phyloP scores from a whole-genome alignment of 1,284 basidiomycete species.

The Cutaneotrichosporon arboriforme region DNA sequence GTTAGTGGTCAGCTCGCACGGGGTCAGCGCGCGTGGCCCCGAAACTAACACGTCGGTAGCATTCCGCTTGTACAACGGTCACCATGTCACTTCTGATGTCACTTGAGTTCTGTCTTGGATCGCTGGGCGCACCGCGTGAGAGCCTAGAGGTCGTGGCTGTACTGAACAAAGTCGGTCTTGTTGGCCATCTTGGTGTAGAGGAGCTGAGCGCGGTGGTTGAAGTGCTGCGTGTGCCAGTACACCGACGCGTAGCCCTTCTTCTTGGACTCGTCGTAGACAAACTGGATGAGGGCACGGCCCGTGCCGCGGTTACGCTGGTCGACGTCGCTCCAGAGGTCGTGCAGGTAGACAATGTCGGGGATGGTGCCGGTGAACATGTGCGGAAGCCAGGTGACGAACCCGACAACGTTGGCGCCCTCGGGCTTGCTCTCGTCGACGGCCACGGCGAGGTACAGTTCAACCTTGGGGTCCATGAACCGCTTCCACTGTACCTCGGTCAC shows the following conservation, averaged over 20 bases:
- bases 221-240: constrained; percentile 23
- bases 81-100: too few species aligned
- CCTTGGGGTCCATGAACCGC: constrained; percentile 16
- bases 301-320: constrained; percentile 13
- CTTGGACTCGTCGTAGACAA: constrained; percentile 8
- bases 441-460: constrained; percentile 16
- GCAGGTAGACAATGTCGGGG: constrained; percentile 17
- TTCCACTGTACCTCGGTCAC: constrained; percentile 8
- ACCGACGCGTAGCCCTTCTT: constrained; percentile 8
- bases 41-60: too few species aligned
- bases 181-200: constrained; percentile 19
- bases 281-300: constrained; percentile 15
- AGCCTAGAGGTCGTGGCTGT: constrained; percentile 1
- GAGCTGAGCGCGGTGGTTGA: constrained; percentile 22
- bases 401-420: constrained; percentile 6
- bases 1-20: too few species aligned
- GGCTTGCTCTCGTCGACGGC: constrained; percentile 7
- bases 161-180: constrained; percentile 19
- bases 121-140: too few species aligned
- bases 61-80: too few species aligned
- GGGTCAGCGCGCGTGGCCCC: too few species aligned
- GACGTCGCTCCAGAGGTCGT: constrained; percentile 18
- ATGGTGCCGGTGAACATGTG: constrained; percentile 12
- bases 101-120: too few species aligned
- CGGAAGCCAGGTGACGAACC: constrained; percentile 19